Conservation (phyloP, 176 grass and related monocot genomes). For the Aechmea fasciata region DNA sequence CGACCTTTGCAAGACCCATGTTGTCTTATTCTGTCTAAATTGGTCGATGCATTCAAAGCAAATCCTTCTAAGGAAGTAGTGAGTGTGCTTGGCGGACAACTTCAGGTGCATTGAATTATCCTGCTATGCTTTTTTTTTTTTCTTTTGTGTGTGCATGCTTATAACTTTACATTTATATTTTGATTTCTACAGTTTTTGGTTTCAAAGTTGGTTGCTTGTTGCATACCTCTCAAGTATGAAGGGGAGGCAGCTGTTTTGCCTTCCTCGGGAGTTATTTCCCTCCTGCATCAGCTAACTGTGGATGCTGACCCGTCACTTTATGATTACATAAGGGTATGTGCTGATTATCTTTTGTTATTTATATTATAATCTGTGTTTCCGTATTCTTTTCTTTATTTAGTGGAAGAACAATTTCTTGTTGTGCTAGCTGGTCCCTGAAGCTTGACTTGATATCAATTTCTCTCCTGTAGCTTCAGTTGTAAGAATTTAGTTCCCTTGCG, state of each 20-base stretch:
- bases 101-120: conserved; percentile 57
- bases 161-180: background rate
- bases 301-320: conserved; percentile 63
- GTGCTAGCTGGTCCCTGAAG: background rate
- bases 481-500: too few relatives aligned
- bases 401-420: background rate
- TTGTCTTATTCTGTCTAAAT: conserved; percentile 71
- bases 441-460: background rate
- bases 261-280: conserved; percentile 55
- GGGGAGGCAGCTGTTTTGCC: conserved; percentile 29
- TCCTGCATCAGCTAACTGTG: conserved; percentile 69
- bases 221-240: conserved; percentile 38
- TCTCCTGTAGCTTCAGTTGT: too few relatives aligned
- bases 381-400: background rate
- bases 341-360: background rate
- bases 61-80: conserved; percentile 43
- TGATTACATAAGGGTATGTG: conserved; percentile 80
- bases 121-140: background rate
- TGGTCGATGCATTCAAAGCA: conserved; percentile 47
- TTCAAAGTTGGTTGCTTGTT: conserved; percentile 73
- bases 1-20: conserved; percentile 65
- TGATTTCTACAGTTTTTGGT: conserved; percentile 54
- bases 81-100: conserved; percentile 62
- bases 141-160: background rate
- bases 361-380: background rate